These are phyloP conservation scores for Penicillium goetzii DNA, from an alignment of 495 filamentous ascomycete species.

Conservation along the genomic window DNA sequence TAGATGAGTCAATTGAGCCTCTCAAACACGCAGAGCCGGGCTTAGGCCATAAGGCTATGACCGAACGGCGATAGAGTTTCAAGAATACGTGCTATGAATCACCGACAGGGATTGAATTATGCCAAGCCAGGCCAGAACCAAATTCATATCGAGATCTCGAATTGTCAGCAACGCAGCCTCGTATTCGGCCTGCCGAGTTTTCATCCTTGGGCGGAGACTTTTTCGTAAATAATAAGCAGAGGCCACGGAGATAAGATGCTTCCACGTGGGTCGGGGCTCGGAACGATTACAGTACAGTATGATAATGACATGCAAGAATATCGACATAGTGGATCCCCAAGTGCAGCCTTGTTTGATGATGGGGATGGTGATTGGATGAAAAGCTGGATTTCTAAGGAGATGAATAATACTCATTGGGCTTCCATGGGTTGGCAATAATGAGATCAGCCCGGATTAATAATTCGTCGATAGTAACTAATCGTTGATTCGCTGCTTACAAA, in stretches of 20 bases:
- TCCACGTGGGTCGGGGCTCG: constrained; percentile 1
- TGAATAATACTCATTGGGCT: constrained; percentile 3
- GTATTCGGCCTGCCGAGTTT: background rate
- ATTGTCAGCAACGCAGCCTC: constrained; percentile 3
- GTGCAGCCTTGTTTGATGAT: background rate
- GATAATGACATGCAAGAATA: constrained; percentile 5
- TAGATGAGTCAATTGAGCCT: constrained; percentile 6
- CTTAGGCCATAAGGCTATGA: background rate
- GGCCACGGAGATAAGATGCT: constrained; percentile 1
- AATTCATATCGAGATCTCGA: background rate
- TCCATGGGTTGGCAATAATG: background rate
- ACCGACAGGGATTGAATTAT: background rate
- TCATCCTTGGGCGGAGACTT: background rate
- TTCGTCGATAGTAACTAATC: background rate
- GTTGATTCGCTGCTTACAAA: background rate
- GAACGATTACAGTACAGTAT: constrained; percentile 2
- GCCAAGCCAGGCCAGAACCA: background rate
- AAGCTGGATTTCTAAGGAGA: constrained; percentile 7
- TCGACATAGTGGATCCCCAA: constrained; percentile 1
- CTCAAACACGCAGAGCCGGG: background rate
- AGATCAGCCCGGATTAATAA: background rate
- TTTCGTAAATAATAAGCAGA: background rate
- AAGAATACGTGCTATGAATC: background rate
- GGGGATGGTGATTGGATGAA: background rate
- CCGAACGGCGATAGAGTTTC: background rate